Percentiles rank a stretch among this genome's conserved stretches.
These are phyloP conservation scores for Pseudocercospora crystallina DNA, from an alignment of 2,329 filamentous ascomycete genomes.

Conservation along the genomic window DNA sequence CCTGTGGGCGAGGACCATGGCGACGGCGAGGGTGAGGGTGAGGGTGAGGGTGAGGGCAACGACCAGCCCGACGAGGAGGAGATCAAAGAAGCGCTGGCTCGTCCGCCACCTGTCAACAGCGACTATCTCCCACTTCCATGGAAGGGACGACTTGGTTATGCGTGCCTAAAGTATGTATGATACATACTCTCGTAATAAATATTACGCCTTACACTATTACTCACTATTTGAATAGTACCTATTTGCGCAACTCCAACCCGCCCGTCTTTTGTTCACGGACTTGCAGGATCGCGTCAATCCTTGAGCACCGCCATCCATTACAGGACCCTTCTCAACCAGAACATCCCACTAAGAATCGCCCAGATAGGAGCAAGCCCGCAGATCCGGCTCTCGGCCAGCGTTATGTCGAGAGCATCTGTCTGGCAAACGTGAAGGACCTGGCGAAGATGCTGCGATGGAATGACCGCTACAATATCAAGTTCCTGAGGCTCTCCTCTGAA, in stretches of 20 bases:
- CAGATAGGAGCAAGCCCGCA: slow-evolving; percentile 69
- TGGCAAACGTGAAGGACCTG: slow-evolving; percentile 81
- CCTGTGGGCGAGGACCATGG: slow-evolving; percentile 14
- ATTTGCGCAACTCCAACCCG: slow-evolving; percentile 76
- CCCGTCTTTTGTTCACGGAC: slow-evolving; percentile 89
- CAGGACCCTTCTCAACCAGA: slow-evolving; percentile 72
- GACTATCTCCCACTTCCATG: slow-evolving; percentile 81
- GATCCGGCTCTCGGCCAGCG: slow-evolving; percentile 65
- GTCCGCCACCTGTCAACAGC: slow-evolving; percentile 79
- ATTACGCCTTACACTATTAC: no score
- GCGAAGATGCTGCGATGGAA: slow-evolving; percentile 89
- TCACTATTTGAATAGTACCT: no score
- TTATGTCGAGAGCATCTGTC: slow-evolving; percentile 74
- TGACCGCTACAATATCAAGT: slow-evolving; percentile 84
- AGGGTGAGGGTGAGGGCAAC: slow-evolving; percentile 56
- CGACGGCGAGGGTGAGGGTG: slow-evolving; percentile 29
- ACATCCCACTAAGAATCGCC: slow-evolving; percentile 81
- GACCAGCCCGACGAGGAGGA: slow-evolving; percentile 58
- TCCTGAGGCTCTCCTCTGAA: slow-evolving; percentile 87
- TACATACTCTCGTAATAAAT: no score
- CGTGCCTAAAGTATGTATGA: slow-evolving; percentile 92
- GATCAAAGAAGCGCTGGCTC: slow-evolving; percentile 57
- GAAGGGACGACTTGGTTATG: slow-evolving; percentile 87
- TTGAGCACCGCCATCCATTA: slow-evolving; percentile 84
- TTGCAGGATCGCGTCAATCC: slow-evolving; percentile 83